Evolutionary conservation across 352 stramenopile genomes (phyloP).

Genomic region (Pythium inflatum): DNA sequence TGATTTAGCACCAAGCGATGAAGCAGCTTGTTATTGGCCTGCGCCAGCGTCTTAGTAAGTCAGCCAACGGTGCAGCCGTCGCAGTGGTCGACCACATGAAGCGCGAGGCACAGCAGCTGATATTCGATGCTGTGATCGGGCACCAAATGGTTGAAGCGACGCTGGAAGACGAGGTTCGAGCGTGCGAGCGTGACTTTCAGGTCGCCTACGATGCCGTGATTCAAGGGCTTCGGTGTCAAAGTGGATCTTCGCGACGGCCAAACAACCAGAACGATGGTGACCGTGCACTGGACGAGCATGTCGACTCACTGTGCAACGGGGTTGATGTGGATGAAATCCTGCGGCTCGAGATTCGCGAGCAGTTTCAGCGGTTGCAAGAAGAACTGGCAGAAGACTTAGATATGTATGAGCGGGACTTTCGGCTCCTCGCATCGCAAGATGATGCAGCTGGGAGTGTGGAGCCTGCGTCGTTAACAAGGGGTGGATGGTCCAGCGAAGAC

Average conservation of each 20-base stretch:
- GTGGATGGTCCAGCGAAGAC: conserved; percentile 51
- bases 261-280: conserved; percentile 21
- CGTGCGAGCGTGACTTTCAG: conserved; percentile 48
- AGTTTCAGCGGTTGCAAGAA: conserved; percentile 37
- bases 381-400: conserved; percentile 39
- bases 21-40: conserved; percentile 48
- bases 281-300: conserved; percentile 12
- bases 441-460: conserved; percentile 44
- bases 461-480: conserved; percentile 41
- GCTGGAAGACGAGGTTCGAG: conserved; percentile 53
- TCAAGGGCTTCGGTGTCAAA: too few relatives aligned
- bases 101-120: conserved; percentile 43
- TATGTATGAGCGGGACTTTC: conserved; percentile 48
- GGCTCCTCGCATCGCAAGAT: conserved; percentile 32
- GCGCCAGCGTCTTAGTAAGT: conserved; percentile 16
- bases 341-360: conserved; percentile 44
- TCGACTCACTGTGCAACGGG: conserved; percentile 9
- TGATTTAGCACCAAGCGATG: conserved; percentile 50
- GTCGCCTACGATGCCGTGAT: conserved; percentile 40
- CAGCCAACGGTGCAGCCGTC: conserved; percentile 23
- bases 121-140: conserved; percentile 76
- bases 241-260: too few relatives aligned
- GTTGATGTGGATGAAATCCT: conserved; percentile 48
- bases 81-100: conserved; percentile 27
- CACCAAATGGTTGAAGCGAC: conserved; percentile 67